Evolutionary conservation across 768 basidiomycete genomes (phyloP).

Genomic region (Hygrophorus russula): DNA sequence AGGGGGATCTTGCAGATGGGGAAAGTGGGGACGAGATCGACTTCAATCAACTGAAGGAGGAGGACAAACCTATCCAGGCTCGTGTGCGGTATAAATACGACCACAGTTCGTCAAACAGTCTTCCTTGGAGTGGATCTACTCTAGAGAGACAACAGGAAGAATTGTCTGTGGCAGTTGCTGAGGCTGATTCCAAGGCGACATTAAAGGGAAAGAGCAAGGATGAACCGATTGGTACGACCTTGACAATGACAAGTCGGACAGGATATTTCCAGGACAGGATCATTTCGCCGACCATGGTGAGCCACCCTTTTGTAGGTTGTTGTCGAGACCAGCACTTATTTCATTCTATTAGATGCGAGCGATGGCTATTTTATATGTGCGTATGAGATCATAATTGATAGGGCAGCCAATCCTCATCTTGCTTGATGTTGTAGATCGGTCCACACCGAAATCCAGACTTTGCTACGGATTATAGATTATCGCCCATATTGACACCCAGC

Average conservation of each 20-base stretch:
- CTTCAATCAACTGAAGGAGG: slow-evolving; percentile 39
- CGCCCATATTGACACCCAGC: slow-evolving; percentile 83
- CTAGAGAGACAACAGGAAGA: slow-evolving; percentile 41
- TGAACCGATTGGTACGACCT: slow-evolving; percentile 68
- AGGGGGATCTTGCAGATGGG: slow-evolving; percentile 40
- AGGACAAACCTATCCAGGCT: slow-evolving; percentile 66
- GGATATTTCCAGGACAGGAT: slow-evolving; percentile 92
- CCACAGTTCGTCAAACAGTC: slow-evolving; percentile 9
- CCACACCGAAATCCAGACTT: slow-evolving; percentile 93
- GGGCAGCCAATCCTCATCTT: too few species aligned
- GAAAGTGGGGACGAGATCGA: slow-evolving; percentile 46
- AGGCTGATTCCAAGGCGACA: slow-evolving; percentile 36
- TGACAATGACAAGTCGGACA: slow-evolving; percentile 93
- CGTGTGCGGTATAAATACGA: slow-evolving; percentile 55
- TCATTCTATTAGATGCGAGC: slow-evolving; percentile 80
- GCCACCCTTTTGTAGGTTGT: slow-evolving; percentile 15
- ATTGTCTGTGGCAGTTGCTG: slow-evolving; percentile 37
- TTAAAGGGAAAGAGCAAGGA: slow-evolving; percentile 22
- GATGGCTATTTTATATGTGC: slow-evolving; percentile 85
- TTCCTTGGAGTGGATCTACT: slow-evolving; percentile 25
- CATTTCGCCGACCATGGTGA: slow-evolving; percentile 91
- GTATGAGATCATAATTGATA: too few species aligned
- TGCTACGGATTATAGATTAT: slow-evolving; percentile 89
- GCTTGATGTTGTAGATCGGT: slow-evolving; percentile 38
- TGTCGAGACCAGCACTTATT: neutral